These are phyloP conservation scores for Brettanomyces bruxellensis DNA, from an alignment of 805 yeast genomes.

Conservation along the genomic window DNA sequence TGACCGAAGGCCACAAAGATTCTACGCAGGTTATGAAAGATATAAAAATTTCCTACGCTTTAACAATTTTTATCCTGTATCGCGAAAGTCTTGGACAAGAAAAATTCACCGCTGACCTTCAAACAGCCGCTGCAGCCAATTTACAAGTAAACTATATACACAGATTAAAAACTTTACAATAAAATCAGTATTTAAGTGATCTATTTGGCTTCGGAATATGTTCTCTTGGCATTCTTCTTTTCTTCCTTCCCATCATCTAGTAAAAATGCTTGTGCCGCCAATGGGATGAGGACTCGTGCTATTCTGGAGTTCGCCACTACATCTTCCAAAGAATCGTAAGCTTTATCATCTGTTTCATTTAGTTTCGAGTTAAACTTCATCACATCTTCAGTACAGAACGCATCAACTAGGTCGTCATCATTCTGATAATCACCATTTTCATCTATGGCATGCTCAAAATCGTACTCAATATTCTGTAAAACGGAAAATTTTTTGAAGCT, in stretches of 20 bases:
- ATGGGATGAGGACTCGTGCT: slow-evolving; percentile 24
- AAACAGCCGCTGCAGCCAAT: no score
- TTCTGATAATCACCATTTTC: slow-evolving; percentile 16
- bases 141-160: no score
- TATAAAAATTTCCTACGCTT: no score
- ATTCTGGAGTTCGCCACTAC: slow-evolving; percentile 18
- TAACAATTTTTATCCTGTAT: no score
- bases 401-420: slow-evolving; percentile 21
- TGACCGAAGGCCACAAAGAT: no score
- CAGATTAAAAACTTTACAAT: no score
- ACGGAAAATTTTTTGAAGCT: slow-evolving; percentile 25
- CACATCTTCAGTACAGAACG: slow-evolving; percentile 22
- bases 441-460: slow-evolving; percentile 23
- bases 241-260: slow-evolving; percentile 10
- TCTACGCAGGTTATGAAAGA: no score
- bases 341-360: slow-evolving; percentile 6
- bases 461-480: slow-evolving; percentile 28
- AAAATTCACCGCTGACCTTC: no score
- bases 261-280: slow-evolving; percentile 26
- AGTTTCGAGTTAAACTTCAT: slow-evolving; percentile 16
- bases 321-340: slow-evolving; percentile 10
- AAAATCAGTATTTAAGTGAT: no score
- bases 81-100: no score
- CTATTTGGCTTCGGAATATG: not conserved
- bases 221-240: not conserved